Conservation (phyloP, 148 eudicot species). For the Fagopyrum homotropicum region DNA sequence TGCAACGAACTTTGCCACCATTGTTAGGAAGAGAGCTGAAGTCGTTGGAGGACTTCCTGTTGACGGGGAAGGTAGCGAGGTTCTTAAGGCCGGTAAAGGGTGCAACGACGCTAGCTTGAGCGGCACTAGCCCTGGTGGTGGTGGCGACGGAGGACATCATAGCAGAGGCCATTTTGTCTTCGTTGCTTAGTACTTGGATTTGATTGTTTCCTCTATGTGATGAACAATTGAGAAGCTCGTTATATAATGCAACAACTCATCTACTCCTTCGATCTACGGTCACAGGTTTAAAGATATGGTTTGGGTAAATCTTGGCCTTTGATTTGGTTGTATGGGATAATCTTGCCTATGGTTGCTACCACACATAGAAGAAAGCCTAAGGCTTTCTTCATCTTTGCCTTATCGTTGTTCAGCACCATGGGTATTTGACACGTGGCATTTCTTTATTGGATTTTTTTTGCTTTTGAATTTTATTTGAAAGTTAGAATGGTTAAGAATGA, state of each 20-base stretch:
- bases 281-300: constrained; percentile 20
- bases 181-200: neutral
- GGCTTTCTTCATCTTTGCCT: constrained; percentile 13
- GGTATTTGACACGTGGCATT: constrained; percentile 8
- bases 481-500: neutral
- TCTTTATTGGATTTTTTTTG: neutral
- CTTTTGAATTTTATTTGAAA: neutral
- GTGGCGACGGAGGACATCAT: constrained; percentile 31
- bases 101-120: constrained; percentile 43
- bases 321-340: constrained; percentile 11
- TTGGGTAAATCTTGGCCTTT: constrained; percentile 14
- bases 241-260: constrained; percentile 3
- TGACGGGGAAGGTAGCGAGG: constrained; percentile 31
- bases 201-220: neutral
- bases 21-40: constrained; percentile 41
- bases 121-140: constrained; percentile 21
- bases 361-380: neutral
- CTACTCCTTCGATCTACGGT: constrained; percentile 16
- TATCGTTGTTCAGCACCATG: constrained; percentile 15
- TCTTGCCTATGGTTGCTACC: neutral
- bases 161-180: constrained; percentile 33
- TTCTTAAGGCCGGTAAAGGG: constrained; percentile 53
- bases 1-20: constrained; percentile 52
- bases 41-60: constrained; percentile 25
- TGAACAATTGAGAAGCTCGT: neutral